Evolutionary conservation across 2,329 filamentous ascomycete species (phyloP).

Genomic region (Simplicillium aogashimaense): DNA sequence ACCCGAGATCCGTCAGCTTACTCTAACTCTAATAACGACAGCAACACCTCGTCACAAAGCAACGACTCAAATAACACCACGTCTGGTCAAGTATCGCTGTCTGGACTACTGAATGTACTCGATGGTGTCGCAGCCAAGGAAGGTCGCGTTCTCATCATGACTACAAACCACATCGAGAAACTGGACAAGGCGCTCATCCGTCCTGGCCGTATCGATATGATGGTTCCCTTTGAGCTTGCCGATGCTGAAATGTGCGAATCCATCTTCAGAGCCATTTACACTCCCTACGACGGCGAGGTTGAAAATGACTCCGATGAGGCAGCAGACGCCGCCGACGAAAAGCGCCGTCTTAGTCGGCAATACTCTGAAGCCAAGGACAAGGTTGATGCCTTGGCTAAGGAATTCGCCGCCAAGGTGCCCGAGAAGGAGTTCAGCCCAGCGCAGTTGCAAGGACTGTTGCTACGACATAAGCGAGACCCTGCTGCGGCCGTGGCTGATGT

Average conservation of each 20-base stretch:
- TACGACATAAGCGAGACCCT: conserved; percentile 45
- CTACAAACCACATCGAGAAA: conserved; percentile 53
- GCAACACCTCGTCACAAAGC: conserved; percentile 1
- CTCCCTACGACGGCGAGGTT: conserved; percentile 31
- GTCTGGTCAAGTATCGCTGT: conserved; percentile 50
- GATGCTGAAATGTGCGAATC: conserved; percentile 40
- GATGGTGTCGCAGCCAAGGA: conserved; percentile 62
- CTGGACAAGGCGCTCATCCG: conserved; percentile 53
- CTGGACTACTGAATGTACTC: conserved; percentile 70
- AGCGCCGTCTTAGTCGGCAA: conserved; percentile 12
- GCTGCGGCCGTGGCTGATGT: conserved; percentile 34
- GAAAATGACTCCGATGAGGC: conserved; percentile 9
- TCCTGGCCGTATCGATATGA: conserved; percentile 52
- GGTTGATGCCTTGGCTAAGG: conserved; percentile 33
- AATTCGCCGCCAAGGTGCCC: conserved; percentile 42
- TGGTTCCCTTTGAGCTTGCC: conserved; percentile 44
- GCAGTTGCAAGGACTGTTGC: conserved; percentile 48
- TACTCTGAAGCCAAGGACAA: conserved; percentile 16
- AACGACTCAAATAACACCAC: conserved; percentile 7
- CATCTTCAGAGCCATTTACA: conserved; percentile 50
- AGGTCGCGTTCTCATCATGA: conserved; percentile 55
- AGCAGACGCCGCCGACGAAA: conserved; percentile 15
- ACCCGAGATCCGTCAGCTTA: conserved; percentile 32
- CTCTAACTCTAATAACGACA: conserved; percentile 10
- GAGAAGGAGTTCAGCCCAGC: conserved; percentile 47